These are phyloP conservation scores for Eucalyptus grandis DNA, from an alignment of 345 rosid genomes.

Conservation along the genomic window DNA sequence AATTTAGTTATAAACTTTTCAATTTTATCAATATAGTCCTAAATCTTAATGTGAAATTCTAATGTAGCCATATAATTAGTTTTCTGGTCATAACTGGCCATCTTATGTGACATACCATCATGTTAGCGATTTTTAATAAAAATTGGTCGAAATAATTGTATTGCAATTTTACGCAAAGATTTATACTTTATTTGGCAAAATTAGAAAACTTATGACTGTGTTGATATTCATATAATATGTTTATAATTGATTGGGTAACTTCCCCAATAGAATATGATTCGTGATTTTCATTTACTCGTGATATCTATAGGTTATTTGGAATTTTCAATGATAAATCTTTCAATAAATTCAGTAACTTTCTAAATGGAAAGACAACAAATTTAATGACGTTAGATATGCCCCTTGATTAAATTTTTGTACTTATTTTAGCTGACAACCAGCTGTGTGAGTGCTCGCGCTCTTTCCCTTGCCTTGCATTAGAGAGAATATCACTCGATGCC, in stretches of 20 bases:
- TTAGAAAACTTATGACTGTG: not conserved
- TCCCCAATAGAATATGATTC: not conserved
- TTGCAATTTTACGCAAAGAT: not conserved
- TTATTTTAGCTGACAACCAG: not conserved
- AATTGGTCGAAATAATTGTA: rapidly evolving
- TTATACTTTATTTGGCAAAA: not conserved
- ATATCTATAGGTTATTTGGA: not conserved
- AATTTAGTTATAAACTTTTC: not conserved
- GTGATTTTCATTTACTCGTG: not conserved
- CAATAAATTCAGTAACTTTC: not conserved
- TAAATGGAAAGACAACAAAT: not conserved
- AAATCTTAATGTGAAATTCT: not conserved
- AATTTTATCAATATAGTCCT: not conserved
- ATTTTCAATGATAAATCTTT: not conserved
- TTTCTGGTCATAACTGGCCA: not conserved
- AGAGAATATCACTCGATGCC: not conserved
- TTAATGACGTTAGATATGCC: not conserved
- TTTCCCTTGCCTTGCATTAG: not conserved
- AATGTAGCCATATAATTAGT: not conserved
- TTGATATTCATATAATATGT: not conserved
- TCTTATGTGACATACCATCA: not conserved
- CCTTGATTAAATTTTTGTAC: not conserved
- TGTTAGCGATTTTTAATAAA: not conserved
- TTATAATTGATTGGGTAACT: not conserved
- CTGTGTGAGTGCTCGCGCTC: not conserved